A percentile compares a stretch with the other conserved stretches of the same genome.
Evolutionary conservation across 805 yeast genomes (phyloP).

Genomic region (Lipomyces japonicus): DNA sequence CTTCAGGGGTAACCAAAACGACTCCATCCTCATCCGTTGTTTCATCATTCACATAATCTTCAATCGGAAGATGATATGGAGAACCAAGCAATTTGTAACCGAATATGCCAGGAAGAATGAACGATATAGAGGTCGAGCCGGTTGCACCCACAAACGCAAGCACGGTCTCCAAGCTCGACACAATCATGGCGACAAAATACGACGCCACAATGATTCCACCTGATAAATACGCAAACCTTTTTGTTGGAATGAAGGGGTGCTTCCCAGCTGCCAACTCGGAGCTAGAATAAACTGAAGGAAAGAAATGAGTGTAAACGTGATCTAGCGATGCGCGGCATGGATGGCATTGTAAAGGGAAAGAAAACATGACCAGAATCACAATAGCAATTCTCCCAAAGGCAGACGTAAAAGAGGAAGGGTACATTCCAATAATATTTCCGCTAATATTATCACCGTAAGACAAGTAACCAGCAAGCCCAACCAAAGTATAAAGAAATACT

Average conservation of each 20-base stretch:
- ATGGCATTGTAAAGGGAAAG: slow-evolving; percentile 87
- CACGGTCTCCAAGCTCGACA: slow-evolving; percentile 73
- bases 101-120: slow-evolving; percentile 83
- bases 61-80: slow-evolving; percentile 22
- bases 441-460: slow-evolving; percentile 78
- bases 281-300: slow-evolving; percentile 7
- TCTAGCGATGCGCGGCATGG: slow-evolving; percentile 82
- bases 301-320: slow-evolving; percentile 50
- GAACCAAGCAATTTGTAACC: slow-evolving; percentile 67
- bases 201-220: slow-evolving; percentile 48
- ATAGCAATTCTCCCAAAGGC: slow-evolving; percentile 78
- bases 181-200: slow-evolving; percentile 60
- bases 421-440: slow-evolving; percentile 78
- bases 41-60: slow-evolving; percentile 13
- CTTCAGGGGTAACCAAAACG: slow-evolving; percentile 17
- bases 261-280: slow-evolving; percentile 26
- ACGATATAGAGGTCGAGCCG: slow-evolving; percentile 88
- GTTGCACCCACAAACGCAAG: slow-evolving; percentile 88
- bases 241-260: slow-evolving; percentile 8
- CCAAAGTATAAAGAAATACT: slow-evolving; percentile 56
- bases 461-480: slow-evolving; percentile 78
- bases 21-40: slow-evolving; percentile 10
- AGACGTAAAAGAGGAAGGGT: slow-evolving; percentile 59
- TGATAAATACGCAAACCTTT: slow-evolving; percentile 43
- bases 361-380: slow-evolving; percentile 70